Evolutionary conservation across 2,329 filamentous ascomycete genomes (phyloP), one percentile per base, ranked within the genome.

Genomic region (Verticillium isaacii): DNA sequence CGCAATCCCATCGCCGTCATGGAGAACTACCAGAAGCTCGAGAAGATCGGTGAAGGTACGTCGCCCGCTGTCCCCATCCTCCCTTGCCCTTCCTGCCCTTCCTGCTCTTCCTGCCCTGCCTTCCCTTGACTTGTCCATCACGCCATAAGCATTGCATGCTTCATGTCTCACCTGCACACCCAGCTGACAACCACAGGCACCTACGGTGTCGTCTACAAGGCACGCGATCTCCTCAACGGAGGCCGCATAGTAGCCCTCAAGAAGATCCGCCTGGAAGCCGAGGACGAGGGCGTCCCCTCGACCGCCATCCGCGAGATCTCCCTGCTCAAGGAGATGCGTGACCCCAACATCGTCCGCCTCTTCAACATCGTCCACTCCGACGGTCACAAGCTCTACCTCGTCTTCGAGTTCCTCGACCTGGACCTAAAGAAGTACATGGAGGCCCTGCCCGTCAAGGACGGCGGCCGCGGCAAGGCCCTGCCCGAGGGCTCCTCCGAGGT

Each of bases 341-440:
- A 97, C 75, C 89, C 90, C 65, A 96, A 94, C 77, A 95, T 97
- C 70, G 91, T 97, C 63, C 87, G 88, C 66, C 86, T 97, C 54
- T 78, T 93, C 72, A 96, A 97, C 80, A 97, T 97, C 67, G 92
- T 97, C 59, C 93, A 97, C 75, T 92, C 93, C 72, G 93, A 97
- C 74, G 92, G 93, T 61, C 92, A 96, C 80, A 97, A 97, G 80
- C 86, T 97, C 58, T 97, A 96, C 77, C 89, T 97, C 57, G 93
- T 97, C 68, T 91, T 93, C 66, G 93, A 97, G 75, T 97, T 91
- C 77, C 89, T 97, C 68, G 93, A 96, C 72, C 83, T 94, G 62
- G 93, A 97, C 71, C 81, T 97, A 69, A 97, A 97, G 81, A 96
- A 96, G 77, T 97, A 96, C 77, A 97, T 97, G 92, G 93, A 97